Percentiles rank a stretch among this genome's conserved stretches.
These are phyloP conservation scores for Botrytis elliptica DNA, from an alignment of 2,329 filamentous ascomycete species.

Conservation along the genomic window DNA sequence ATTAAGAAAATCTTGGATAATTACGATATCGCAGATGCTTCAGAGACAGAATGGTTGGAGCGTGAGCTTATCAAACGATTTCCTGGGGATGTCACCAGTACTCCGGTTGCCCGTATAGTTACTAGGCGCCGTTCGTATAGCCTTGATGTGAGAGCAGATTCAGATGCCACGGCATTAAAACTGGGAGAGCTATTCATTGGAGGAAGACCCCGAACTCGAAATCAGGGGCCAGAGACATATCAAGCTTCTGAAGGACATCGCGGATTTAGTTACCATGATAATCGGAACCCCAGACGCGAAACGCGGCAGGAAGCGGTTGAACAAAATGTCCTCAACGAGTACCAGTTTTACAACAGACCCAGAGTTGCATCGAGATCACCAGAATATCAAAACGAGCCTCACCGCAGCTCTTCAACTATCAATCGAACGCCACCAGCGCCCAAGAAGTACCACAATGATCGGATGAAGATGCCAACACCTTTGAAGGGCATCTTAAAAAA, in stretches of 20 bases:
- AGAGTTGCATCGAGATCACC: not conserved
- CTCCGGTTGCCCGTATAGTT: not conserved
- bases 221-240: not conserved
- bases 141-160: not conserved
- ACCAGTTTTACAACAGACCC: not conserved
- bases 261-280: not conserved
- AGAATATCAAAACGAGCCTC: not conserved
- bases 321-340: not conserved
- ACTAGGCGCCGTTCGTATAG: not conserved
- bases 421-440: too few relatives aligned
- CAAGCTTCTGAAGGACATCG: not conserved
- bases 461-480: not conserved
- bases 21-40: not conserved
- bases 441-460: not conserved
- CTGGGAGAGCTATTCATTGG: not conserved
- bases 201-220: not conserved
- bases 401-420: not conserved
- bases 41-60: slow-evolving; percentile 11
- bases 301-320: not conserved
- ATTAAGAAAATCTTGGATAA: slow-evolving; percentile 5
- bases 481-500: not conserved
- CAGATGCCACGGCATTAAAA: not conserved
- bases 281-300: not conserved
- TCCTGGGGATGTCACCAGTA: not conserved
- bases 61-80: slow-evolving; percentile 8